Base-by-base conservation (phyloP, 352 stramenopile species). In the Phytophthora cajani region DNA sequence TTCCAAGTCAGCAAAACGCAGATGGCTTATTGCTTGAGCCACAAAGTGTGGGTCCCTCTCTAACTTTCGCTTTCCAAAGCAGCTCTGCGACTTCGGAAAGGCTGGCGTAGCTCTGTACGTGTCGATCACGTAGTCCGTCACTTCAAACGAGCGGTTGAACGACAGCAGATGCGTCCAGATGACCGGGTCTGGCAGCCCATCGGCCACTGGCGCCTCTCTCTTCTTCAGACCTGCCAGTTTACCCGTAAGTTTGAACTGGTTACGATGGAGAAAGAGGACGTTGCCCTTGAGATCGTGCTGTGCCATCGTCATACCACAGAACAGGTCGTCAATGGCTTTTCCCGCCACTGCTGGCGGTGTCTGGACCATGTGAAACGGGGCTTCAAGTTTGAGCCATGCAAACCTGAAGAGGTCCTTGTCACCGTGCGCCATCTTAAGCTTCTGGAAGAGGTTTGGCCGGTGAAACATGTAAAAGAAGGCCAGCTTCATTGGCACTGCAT, bases 391-490 rank as follows among this genome's bases (percentile, higher is more conserved):
- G 23, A 88, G 72, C 81, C 81, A 90, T 25, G 82, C 81, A 1
- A 88, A 74, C 0, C 82, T 72, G 47, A 90, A 90, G n/a, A 90
- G 67, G 36, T 90, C 82, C 55, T 90, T 90, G 71, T 90, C 82
- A 8, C 82, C 82, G 36, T 77, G 79, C 3, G 69, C 76, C 30
- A 90, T 67, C 33, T 77, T 73, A 10, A 84, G 42, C 14, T 60
- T 46, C 5, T 79, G 53, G 19, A 88, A 78, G 33, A 73, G 57
- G 23, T 73, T 81, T 0, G 82, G 82, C 5, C 49, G 59, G 36
- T 78, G 76, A 57, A 87, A 88, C 33, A 71, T 72, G 55, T 84
- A 88, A 33, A 82, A 76, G 58, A 74, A 65, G 3, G 81, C 72
- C 11, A 78, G 56, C 7, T 75, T 57, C 30, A 87, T 56, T n/a